These are phyloP conservation scores for Rhodotorula sp. DNA, from an alignment of 1,284 basidiomycete species.

Conservation along the genomic window DNA sequence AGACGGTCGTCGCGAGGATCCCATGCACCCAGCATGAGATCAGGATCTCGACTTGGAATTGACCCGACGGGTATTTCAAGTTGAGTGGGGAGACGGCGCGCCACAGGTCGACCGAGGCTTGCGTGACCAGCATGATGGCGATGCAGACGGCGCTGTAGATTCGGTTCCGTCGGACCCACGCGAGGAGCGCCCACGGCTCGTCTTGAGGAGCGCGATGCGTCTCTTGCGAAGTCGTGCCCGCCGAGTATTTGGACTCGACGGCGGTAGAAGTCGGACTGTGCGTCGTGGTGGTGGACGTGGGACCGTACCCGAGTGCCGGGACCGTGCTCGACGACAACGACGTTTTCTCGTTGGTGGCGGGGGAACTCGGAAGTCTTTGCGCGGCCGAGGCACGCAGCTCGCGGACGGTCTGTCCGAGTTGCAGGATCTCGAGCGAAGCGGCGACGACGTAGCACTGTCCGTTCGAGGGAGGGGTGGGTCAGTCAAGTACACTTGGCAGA, in stretches of 20 bases:
- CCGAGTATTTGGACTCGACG: neutral
- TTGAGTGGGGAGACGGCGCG: constrained; percentile 15
- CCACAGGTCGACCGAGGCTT: constrained; percentile 16
- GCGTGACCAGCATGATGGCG: constrained; percentile 14
- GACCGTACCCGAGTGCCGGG: neutral
- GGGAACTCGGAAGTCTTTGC: neutral
- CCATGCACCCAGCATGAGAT: constrained; percentile 27
- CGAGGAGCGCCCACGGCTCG: constrained; percentile 14
- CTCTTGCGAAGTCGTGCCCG: too few species aligned
- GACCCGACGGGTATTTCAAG: constrained; percentile 1
- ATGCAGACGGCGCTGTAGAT: constrained; percentile 16
- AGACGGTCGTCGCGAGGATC: constrained; percentile 22
- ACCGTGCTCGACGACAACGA: neutral
- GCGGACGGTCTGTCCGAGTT: constrained; percentile 3
- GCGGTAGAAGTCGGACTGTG: neutral
- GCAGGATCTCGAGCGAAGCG: constrained; percentile 15
- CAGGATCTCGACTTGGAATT: constrained; percentile 23
- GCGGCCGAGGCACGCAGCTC: neutral
- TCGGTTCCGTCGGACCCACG: constrained; percentile 22
- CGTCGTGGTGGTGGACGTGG: constrained; percentile 4
- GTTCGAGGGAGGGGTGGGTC: too few species aligned
- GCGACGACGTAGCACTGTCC: constrained; percentile 23
- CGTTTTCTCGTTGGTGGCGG: neutral
- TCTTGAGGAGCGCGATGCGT: neutral
- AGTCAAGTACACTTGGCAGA: neutral